Evolutionary conservation across 345 rosid species (phyloP).

Genomic region (Pistacia integerrima): DNA sequence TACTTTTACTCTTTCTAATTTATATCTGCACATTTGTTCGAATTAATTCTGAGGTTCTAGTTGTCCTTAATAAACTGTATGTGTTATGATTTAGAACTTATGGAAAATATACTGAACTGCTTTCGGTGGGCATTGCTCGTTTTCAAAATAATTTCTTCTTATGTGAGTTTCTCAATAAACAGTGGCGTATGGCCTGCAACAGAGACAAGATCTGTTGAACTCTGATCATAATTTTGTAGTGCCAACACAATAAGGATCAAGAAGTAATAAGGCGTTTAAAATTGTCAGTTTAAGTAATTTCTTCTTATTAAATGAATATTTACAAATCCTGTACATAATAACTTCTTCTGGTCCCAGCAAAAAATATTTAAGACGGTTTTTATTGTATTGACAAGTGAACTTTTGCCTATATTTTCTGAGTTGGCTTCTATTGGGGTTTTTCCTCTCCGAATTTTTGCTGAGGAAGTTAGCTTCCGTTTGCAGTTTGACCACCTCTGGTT

Average conservation of each 20-base stretch:
- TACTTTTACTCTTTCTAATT: neutral
- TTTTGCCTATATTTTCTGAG: neutral
- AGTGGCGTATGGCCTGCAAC: neutral
- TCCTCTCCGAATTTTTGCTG: neutral
- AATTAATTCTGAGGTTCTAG: neutral
- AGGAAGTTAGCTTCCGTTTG: constrained; percentile 11
- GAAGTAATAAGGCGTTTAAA: neutral
- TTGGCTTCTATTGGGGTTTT: neutral
- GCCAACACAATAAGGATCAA: neutral
- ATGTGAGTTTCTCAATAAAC: neutral
- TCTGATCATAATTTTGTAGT: neutral
- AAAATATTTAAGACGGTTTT: too few species aligned
- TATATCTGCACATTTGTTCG: neutral
- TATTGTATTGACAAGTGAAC: neutral
- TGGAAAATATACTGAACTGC: neutral
- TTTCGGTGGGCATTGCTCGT: neutral
- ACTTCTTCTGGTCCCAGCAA: too few species aligned
- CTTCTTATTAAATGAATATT: constrained; percentile 7
- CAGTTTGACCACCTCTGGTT: constrained; percentile 7
- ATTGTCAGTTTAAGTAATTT: neutral
- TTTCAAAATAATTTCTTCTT: neutral
- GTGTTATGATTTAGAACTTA: neutral
- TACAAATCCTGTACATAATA: neutral
- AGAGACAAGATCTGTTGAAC: neutral
- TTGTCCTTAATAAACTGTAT: neutral